Evolutionary conservation across 2,329 filamentous ascomycete genomes (phyloP), one percentile per base, ranked within the genome.

Genomic region (Cladorrhinum sp.): DNA sequence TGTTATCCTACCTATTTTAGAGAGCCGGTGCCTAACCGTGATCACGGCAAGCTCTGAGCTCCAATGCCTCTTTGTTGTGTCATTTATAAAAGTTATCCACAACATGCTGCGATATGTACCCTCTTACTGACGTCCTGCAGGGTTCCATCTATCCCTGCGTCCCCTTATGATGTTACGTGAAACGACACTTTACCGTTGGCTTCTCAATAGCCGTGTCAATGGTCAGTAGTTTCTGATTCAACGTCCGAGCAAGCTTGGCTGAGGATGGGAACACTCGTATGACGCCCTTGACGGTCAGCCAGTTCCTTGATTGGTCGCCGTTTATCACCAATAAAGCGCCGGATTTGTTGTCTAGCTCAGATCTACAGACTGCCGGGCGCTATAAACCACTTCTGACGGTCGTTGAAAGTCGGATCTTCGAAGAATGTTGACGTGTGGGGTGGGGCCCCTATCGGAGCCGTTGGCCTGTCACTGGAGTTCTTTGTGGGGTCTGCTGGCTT

Each of bases 391-490:
- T 12, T 36, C 32, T 36, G 32, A 36, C 32, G 32, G 32, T 36
- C 32, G 7, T 36, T 36, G 32, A 36, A 9, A 36, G 32, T 36
- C 32, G 32, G 9, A 36, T 36, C 9, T 36, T 16, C 16, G 32
- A 12, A 12, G 32, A 13, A 12, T 9, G 32, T 56, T 56, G 24
- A 49, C 38, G 38, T 41, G 54, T 18, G 54, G 27, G 36, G 54
- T 56, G 54, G 54, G 24, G 54, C 9, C 54, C n/a, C 29, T 56
- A 56, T 56, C 54, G 16, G 50, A 25, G 23, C 29, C 22, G n/a
- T 29, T 29, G 27, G 2, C 32, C 32, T 36, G 32, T 13, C 32
- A 36, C 32, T 36, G 32, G 32, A 36, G 32, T 36, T 13, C 7
- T 36, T 36, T 36, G 12, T 52, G 6, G 6, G 18, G 36, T 41